A percentile compares a stretch with the other conserved stretches of the same genome.
Evolutionary conservation across 78 protist genomes (phyloP).

Genomic region (Cavenderia fasciculata): DNA sequence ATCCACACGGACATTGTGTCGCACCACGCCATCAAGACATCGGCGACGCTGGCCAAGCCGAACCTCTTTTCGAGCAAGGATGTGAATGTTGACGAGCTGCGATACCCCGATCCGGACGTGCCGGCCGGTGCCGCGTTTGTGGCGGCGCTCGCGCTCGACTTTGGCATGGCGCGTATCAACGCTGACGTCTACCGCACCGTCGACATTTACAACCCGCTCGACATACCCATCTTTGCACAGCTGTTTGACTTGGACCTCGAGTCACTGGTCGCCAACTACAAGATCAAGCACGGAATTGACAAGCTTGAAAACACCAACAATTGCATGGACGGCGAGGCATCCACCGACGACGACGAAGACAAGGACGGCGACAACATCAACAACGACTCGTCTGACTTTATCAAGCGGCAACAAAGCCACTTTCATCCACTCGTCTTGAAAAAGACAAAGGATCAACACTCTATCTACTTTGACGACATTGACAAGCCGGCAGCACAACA

Average conservation of each 20-base stretch:
- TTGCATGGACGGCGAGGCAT: no score
- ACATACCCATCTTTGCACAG: not conserved
- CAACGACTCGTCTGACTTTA: no score
- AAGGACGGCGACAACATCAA: no score
- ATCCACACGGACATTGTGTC: no score
- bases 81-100: no score
- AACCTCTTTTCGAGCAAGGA: no score
- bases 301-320: not conserved
- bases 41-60: not conserved
- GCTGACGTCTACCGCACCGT: not conserved
- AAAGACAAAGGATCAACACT: conserved; percentile 6
- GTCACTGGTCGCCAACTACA: not conserved
- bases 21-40: not conserved
- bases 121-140: not conserved
- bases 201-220: conserved; percentile 10
- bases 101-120: no score
- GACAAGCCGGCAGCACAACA: no score
- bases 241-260: conserved; percentile 14
- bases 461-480: no score
- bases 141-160: not conserved
- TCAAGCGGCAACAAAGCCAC: conserved; percentile 8
- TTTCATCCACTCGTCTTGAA: no score
- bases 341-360: no score
- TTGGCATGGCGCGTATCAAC: conserved; percentile 43
- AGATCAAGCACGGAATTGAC: not conserved